Conservation (phyloP, 768 basidiomycete genomes). For the Myochromella boudieri region DNA sequence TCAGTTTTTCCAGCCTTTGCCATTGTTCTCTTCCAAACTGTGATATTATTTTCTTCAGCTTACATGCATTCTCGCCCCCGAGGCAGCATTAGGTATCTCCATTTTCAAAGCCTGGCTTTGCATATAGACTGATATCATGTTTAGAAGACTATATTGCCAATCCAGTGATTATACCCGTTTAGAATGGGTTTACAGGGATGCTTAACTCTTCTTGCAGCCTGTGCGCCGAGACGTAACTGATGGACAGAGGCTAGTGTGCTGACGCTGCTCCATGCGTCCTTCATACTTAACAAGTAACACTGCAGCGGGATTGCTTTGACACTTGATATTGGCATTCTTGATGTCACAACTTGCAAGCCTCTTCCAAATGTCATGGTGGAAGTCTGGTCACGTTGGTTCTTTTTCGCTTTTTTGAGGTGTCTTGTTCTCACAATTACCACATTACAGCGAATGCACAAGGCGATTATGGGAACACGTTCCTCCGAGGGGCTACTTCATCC, state of each 20-base stretch:
- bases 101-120: not conserved
- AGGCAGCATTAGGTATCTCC: constrained; percentile 17
- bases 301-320: constrained; percentile 33
- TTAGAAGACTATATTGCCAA: constrained; percentile 21
- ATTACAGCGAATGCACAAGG: constrained; percentile 18
- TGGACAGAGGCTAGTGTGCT: constrained; percentile 20
- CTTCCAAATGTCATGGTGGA: constrained; percentile 38
- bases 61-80: constrained; percentile 19
- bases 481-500: constrained; percentile 17
- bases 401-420: no score
- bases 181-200: no score
- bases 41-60: constrained; percentile 7
- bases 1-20: no score
- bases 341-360: constrained; percentile 39
- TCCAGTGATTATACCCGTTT: constrained; percentile 10
- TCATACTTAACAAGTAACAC: not conserved
- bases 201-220: no score
- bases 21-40: not conserved
- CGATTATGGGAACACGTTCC: constrained; percentile 18
- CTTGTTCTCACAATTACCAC: not conserved
- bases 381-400: constrained; percentile 17
- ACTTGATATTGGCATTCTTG: constrained; percentile 38
- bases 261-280: not conserved
- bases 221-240: constrained; percentile 23
- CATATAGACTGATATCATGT: no score